These are phyloP conservation scores for Coemansia sp. DNA, from an alignment of 192 early-diverging fungal species.

Conservation along the genomic window DNA sequence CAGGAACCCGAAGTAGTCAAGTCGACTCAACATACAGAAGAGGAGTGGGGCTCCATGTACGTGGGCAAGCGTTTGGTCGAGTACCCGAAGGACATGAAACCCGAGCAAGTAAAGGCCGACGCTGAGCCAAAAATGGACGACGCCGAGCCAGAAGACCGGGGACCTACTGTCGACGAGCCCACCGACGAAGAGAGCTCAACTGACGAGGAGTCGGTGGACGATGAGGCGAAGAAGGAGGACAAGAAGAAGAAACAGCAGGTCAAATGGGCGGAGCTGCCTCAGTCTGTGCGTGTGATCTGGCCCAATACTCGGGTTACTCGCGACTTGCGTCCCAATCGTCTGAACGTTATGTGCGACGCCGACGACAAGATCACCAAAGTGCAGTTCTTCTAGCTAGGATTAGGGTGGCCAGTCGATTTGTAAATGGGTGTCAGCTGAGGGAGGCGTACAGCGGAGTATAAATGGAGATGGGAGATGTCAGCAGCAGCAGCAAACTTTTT, in stretches of 20 bases:
- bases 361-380: conserved; percentile 22
- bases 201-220: not conserved
- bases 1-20: not conserved
- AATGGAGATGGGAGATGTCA: not conserved
- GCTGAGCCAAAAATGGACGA: not conserved
- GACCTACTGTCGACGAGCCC: not conserved
- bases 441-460: conserved; percentile 4
- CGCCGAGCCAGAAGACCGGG: not conserved
- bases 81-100: conserved; percentile 10
- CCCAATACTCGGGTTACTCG: conserved; percentile 36
- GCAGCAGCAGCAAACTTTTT: not conserved
- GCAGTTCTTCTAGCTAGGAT: conserved; percentile 20
- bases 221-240: not conserved
- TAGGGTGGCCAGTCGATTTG: not conserved
- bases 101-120: not conserved
- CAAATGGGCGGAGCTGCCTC: conserved; percentile 31
- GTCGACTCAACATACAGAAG: not conserved
- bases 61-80: not conserved
- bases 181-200: not conserved
- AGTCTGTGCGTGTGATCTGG: conserved; percentile 31
- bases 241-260: conserved; percentile 17
- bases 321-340: conserved; percentile 30
- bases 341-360: conserved; percentile 35
- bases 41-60: conserved; percentile 4
- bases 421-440: conserved; percentile 6